Percentiles rank a stretch among this genome's conserved stretches.
Conservation (phyloP, 306 rosid species). For the Hylodesmum podocarpum region DNA sequence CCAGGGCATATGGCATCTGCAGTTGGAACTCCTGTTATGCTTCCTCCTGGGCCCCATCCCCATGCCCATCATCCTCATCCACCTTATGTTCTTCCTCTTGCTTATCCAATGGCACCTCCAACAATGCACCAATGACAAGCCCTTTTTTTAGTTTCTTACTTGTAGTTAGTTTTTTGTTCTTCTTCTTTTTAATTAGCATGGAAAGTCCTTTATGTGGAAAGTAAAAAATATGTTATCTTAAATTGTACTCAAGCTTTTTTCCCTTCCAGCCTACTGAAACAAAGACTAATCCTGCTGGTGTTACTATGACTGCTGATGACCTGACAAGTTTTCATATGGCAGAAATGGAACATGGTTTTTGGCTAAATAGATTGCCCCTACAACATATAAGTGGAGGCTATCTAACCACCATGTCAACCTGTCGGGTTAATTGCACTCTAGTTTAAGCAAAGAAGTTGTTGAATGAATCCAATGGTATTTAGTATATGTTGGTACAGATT, state of each 20-base stretch:
- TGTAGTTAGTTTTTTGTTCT: slow-evolving; percentile 23
- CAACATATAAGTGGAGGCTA: no score
- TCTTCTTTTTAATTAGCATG: slow-evolving; percentile 15
- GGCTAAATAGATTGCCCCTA: no score
- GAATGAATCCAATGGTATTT: slow-evolving; percentile 18
- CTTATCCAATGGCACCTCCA: slow-evolving; percentile 96
- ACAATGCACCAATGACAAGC: slow-evolving; percentile 76
- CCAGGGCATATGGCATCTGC: slow-evolving; percentile 88
- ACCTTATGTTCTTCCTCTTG: slow-evolving; percentile 81
- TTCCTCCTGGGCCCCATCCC: slow-evolving; percentile 68
- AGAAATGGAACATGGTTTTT: no score
- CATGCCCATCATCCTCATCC: slow-evolving; percentile 41
- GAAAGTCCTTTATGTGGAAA: slow-evolving; percentile 28
- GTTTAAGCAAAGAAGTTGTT: slow-evolving; percentile 20
- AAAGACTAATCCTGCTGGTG: no score
- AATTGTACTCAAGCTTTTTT: no score
- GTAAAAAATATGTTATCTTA: slow-evolving; percentile 7
- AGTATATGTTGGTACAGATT: neutral
- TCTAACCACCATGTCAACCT: no score
- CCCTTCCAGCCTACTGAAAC: no score
- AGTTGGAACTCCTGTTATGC: slow-evolving; percentile 94
- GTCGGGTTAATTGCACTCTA: slow-evolving; percentile 23
- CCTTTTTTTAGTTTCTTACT: neutral
- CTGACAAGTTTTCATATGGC: no score
- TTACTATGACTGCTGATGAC: no score